Evolutionary conservation across 768 basidiomycete genomes (phyloP).

Genomic region (Gymnopilus dilepis): DNA sequence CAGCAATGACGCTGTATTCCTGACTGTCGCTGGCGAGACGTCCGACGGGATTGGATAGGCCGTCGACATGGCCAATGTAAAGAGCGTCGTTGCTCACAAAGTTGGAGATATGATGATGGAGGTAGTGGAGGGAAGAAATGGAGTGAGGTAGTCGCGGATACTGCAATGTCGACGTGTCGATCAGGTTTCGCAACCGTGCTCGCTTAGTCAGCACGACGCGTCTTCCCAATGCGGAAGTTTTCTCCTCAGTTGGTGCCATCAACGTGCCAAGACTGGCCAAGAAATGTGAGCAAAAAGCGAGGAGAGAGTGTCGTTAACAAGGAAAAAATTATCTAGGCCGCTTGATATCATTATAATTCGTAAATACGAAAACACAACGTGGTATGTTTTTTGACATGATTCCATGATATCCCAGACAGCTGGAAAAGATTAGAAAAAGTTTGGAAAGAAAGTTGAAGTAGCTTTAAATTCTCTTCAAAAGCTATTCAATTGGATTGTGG

Average conservation of each 20-base stretch:
- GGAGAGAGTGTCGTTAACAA: neutral
- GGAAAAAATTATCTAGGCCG: neutral
- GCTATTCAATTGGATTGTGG: neutral
- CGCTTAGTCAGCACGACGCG: slow-evolving; percentile 34
- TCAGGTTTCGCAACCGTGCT: slow-evolving; percentile 18
- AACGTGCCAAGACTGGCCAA: slow-evolving; percentile 13
- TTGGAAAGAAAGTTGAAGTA: too few relatives aligned
- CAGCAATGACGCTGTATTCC: slow-evolving; percentile 89
- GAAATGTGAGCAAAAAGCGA: neutral
- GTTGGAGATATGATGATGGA: slow-evolving; percentile 8
- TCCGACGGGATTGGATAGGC: slow-evolving; percentile 77
- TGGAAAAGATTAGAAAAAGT: too few relatives aligned
- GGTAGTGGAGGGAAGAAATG: slow-evolving; percentile 15
- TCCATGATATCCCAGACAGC: too few relatives aligned
- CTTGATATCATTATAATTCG: neutral
- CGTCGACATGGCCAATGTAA: slow-evolving; percentile 62
- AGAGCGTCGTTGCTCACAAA: slow-evolving; percentile 15
- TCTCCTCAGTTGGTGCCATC: slow-evolving; percentile 21
- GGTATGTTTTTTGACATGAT: too few relatives aligned
- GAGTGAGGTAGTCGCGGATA: slow-evolving; percentile 13
- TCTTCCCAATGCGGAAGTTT: slow-evolving; percentile 22
- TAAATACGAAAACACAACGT: too few relatives aligned
- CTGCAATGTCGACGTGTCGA: slow-evolving; percentile 38
- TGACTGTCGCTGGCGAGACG: slow-evolving; percentile 71
- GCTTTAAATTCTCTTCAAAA: neutral